These are phyloP conservation scores for Mortierella claussenii DNA, from an alignment of 192 early-diverging fungal genomes.

Conservation along the genomic window DNA sequence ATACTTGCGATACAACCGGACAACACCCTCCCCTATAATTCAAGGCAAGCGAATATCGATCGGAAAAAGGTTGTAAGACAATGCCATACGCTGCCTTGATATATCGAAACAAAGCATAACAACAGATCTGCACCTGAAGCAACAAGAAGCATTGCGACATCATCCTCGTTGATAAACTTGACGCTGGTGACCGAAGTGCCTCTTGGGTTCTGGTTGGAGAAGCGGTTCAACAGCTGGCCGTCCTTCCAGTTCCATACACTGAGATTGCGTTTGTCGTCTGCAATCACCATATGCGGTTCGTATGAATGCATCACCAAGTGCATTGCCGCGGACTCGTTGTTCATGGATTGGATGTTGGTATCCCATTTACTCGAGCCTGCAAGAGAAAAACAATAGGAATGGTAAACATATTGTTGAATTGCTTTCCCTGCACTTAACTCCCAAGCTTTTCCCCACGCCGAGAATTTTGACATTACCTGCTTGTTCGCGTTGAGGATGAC, in stretches of 20 bases:
- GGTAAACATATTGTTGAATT: no score
- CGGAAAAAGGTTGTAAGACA: no score
- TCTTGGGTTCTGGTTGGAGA: conserved; percentile 75
- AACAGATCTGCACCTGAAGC: no score
- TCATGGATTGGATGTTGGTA: conserved; percentile 59
- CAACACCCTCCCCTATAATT: conserved; percentile 81
- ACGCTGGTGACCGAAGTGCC: conserved; percentile 78
- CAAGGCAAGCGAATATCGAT: no score
- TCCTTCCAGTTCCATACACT: conserved; percentile 84
- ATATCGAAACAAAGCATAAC: no score
- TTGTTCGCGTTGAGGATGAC: conserved; percentile 59
- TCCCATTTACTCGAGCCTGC: conserved; percentile 68
- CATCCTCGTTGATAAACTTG: conserved; percentile 93
- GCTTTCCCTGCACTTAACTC: no score
- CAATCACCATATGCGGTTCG: conserved; percentile 85
- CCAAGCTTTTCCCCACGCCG: no score
- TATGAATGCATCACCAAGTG: conserved; percentile 82
- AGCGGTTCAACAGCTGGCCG: conserved; percentile 65
- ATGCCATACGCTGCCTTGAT: no score
- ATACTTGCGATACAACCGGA: conserved; percentile 81
- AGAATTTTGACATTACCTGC: conserved; percentile 66
- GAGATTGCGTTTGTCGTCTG: conserved; percentile 75
- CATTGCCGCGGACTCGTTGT: conserved; percentile 63
- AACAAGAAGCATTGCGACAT: conserved; percentile 83
- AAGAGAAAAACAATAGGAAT: no score